Base-by-base conservation (phyloP, 495 filamentous ascomycete genomes). In the Talaromyces wortmannii region DNA sequence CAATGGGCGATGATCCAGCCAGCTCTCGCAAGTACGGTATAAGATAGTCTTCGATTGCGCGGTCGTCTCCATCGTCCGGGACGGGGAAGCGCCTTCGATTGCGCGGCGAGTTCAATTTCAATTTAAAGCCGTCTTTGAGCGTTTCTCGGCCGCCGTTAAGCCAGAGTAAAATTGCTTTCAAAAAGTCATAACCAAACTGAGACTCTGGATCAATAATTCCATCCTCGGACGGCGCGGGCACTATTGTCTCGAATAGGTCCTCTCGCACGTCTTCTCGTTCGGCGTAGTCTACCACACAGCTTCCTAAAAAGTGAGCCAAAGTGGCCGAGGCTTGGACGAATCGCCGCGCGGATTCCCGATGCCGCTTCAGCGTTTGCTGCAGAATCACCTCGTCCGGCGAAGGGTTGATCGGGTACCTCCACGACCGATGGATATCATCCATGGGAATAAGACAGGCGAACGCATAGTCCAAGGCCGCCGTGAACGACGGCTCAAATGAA, bases 281-380 rank as follows among this genome's bases (percentile, higher is more conserved):
- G 32, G 68, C 68, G 13, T 66, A 63, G 10, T 63, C 71, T 18
- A 70, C 69, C 0, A 77, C 53, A 48, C 64, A 66, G 7, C 78
- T 78, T 49, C 81, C 81, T 13, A 89, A 66, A 6, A 78, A 72
- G 23, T 74, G 67, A 13, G 82, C 69, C 16, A 89, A 62, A 7
- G 80, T 80, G 29, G 86, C 86, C 23, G 82, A 73, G n/a, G 84
- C 85, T 67, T 87, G 85, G 5, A 88, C 76, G 63, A 89, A 89
- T 45, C 82, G 70, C 61, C 83, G 79, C n/a, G 78, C 68, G 15
- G 78, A 70, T 42, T 82, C 75, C 23, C 86, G 81, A 50, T 83
- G 74, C 7, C 67, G 69, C 15, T 84, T 82, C 16, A 86, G 71
- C 4, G 77, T 75, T 58, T 80, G 75, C 59, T 87, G 82, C 6